Evolutionary conservation across 2,329 filamentous ascomycete genomes (phyloP).

Genomic region (Fusarium torulosum): DNA sequence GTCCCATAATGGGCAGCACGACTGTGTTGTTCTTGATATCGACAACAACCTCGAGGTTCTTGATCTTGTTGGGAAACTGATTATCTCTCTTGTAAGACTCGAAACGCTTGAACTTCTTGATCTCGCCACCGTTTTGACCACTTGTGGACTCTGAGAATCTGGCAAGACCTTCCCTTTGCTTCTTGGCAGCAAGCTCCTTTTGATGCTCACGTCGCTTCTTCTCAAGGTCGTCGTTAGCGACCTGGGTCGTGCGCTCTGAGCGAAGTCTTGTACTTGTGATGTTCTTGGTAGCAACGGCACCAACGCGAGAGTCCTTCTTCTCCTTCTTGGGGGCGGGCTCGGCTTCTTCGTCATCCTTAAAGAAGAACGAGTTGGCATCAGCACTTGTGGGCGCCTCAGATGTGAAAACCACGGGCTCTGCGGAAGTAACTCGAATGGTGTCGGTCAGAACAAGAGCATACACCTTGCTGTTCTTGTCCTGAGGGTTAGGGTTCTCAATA

Average conservation of each 20-base stretch:
- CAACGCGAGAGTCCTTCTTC: constrained; percentile 85
- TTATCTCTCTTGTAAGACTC: constrained; percentile 99
- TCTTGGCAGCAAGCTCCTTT: constrained; percentile 86
- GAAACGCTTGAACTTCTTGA: constrained; percentile 99
- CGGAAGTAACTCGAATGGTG: constrained; percentile 86
- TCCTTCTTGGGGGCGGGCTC: constrained; percentile 90
- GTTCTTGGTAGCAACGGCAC: constrained; percentile 92
- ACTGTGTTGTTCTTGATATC: constrained; percentile 92
- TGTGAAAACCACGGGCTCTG: constrained; percentile 90
- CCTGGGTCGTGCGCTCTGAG: constrained; percentile 88
- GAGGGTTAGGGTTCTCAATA: constrained; percentile 85
- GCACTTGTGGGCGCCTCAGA: constrained; percentile 91
- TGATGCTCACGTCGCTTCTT: constrained; percentile 90
- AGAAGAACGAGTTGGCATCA: constrained; percentile 97
- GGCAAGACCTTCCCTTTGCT: constrained; percentile 87
- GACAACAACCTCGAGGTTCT: constrained; percentile 89
- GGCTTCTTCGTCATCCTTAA: constrained; percentile 94
- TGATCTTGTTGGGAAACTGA: constrained; percentile 85
- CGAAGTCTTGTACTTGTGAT: constrained; percentile 94
- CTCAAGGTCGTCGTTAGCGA: constrained; percentile 86
- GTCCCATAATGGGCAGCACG: constrained; percentile 95
- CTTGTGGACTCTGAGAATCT: constrained; percentile 88
- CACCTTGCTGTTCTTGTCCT: constrained; percentile 88
- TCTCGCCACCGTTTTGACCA: constrained; percentile 87
- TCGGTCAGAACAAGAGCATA: constrained; percentile 94